A percentile compares a stretch with the other conserved stretches of the same genome.
Conservation (phyloP, 139 green algal genomes). For the Coelastrella sp. region DNA sequence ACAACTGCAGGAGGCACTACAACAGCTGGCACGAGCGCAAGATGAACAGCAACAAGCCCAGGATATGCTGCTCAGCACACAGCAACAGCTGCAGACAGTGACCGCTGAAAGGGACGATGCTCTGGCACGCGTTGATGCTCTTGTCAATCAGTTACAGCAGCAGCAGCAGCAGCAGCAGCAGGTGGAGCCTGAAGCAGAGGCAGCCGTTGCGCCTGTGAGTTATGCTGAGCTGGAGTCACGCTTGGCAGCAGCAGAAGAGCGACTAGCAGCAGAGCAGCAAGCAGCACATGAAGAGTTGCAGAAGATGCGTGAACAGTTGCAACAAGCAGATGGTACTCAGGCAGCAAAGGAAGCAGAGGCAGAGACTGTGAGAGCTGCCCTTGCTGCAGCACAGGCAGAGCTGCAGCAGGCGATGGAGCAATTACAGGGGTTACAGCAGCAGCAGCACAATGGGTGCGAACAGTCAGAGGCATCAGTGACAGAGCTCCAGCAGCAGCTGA, state of each 20-base stretch:
- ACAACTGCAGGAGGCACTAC: slow-evolving; percentile 38
- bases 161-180: slow-evolving; percentile 33
- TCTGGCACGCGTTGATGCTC: not conserved
- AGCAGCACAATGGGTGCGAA: slow-evolving; percentile 15
- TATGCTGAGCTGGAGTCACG: not conserved
- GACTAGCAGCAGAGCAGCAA: not conserved
- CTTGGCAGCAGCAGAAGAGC: not conserved
- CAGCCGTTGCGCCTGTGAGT: not conserved
- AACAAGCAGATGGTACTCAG: not conserved
- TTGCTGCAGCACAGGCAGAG: not conserved
- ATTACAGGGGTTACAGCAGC: not conserved
- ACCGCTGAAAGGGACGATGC: no score
- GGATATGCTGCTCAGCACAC: not conserved
- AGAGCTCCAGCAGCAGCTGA: slow-evolving; percentile 4
- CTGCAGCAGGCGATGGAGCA: not conserved
- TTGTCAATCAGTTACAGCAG: not conserved
- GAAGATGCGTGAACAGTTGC: slow-evolving; percentile 12
- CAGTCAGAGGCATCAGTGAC: not conserved
- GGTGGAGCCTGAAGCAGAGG: not conserved
- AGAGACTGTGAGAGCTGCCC: not conserved
- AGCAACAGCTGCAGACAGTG: slow-evolving; percentile 11
- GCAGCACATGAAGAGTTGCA: slow-evolving; percentile 5
- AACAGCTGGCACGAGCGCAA: not conserved
- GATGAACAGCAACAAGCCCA: not conserved
- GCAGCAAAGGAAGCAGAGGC: slow-evolving; percentile 37